Conservation (phyloP, 805 yeast genomes). For the Starmerella stellata region DNA sequence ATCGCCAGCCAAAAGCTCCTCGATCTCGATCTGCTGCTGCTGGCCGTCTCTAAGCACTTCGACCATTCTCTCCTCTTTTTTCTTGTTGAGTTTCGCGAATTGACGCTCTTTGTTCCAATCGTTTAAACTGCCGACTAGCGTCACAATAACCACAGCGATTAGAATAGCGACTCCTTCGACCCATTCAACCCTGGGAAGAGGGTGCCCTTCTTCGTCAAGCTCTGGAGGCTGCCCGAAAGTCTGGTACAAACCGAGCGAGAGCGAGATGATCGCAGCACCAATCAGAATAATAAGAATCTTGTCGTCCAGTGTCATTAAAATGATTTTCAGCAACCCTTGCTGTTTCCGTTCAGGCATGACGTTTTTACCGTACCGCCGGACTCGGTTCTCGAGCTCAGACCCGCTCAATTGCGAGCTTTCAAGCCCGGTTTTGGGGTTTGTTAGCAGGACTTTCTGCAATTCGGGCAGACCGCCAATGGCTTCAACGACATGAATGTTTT, state of each 20-base stretch:
- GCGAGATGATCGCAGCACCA: slow-evolving; percentile 73
- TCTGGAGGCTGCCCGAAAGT: slow-evolving; percentile 69
- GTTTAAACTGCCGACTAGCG: slow-evolving; percentile 82
- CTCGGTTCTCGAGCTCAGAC: slow-evolving; percentile 23
- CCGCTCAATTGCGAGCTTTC: slow-evolving; percentile 14
- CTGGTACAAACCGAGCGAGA: slow-evolving; percentile 82
- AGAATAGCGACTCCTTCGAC: slow-evolving; percentile 97
- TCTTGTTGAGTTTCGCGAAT: slow-evolving; percentile 69
- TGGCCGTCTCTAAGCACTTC: slow-evolving; percentile 58
- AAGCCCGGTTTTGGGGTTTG: slow-evolving; percentile 22
- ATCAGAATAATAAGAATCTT: slow-evolving; percentile 69
- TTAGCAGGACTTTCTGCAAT: slow-evolving; percentile 20
- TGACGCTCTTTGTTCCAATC: slow-evolving; percentile 94
- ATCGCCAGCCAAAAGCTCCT: slow-evolving; percentile 74
- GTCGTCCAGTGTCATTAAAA: slow-evolving; percentile 76
- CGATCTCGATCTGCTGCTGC: slow-evolving; percentile 50
- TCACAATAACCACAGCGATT: slow-evolving; percentile 78
- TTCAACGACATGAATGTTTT: slow-evolving; percentile 22
- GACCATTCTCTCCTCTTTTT: slow-evolving; percentile 68
- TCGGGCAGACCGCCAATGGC: slow-evolving; percentile 25
- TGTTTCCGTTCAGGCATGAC: slow-evolving; percentile 51
- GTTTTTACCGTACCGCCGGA: slow-evolving; percentile 46
- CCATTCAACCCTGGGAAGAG: slow-evolving; percentile 81
- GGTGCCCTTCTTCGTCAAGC: slow-evolving; percentile 59
- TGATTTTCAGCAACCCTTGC: slow-evolving; percentile 47